Evolutionary conservation across 2,329 filamentous ascomycete species (phyloP), one percentile per base, ranked within the genome.

Genomic region (Chaetomium globosum): DNA sequence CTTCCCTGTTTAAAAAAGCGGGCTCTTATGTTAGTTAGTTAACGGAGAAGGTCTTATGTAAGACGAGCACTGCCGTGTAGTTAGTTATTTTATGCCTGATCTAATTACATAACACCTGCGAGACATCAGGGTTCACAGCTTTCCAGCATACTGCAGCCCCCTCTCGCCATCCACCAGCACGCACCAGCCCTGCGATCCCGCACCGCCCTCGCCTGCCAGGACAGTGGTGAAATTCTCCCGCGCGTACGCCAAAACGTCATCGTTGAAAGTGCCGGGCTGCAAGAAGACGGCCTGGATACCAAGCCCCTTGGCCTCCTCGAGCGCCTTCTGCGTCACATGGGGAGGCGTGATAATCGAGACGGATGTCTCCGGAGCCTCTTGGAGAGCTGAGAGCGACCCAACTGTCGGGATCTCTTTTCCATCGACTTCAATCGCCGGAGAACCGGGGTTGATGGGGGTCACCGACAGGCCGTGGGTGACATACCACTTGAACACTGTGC

Each of bases 301-400:
- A 12, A 90, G 81, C 63, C 85, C 81, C 76, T 88, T 90, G 0
- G 94, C 95, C 76, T 96, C 90, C 68, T 87, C 82, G 49, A 98
- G 80, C 8, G 96, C 81, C 72, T 87, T 80, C 65, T 89, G 83
- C 0, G 95, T 97, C 33, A 91, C 87, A 2, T 83, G 78, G 0
- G 95, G 94, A 3, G 92, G 92, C 13, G 95, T 98, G 75, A 98
- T 92, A 73, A 98, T 86, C 39, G 90, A 94, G 13, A 98, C 81
- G 4, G 88, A 88, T 0, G 92, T 96, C 68, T 90, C 82, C 23
- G 78, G 78, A 0, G 93, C 90, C 23, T 86, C 79, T 1, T 85
- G 78, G 7, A 97, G 85, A 1, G 83, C 83, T 1, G 84, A 80
- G 5, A 95, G 85, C 3, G 85, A 88, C 1, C 89, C 75, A 26